Base-by-base conservation (phyloP, 78 protist genomes). In the Chrysochromulina tobinii region DNA sequence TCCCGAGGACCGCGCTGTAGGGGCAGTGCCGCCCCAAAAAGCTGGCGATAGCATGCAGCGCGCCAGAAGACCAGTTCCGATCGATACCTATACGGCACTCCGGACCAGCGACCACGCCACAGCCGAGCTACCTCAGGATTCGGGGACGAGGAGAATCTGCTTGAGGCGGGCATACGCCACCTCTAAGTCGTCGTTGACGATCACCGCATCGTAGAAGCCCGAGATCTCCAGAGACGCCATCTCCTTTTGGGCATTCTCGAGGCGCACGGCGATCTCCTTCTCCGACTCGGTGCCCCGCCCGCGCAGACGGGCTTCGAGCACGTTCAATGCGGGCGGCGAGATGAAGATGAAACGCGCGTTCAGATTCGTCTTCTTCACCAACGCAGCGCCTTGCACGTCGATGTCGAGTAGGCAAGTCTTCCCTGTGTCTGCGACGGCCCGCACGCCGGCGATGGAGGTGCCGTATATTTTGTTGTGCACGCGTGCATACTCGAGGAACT, bases 381-480 rank as follows among this genome's bases (percentile, higher is more conserved):
- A 6, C 23, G 14, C 48, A 2, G 73, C 73, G 73, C 73, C 73
- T 38, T 89, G 92, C 66, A 75, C 85, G 61, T 89, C 92, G 87
- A 89, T 75, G 87, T 89, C 92, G 81, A 89, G 92, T 2, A 89
- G 5, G 92, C 92, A 89, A 48, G 79, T 4, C 92, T 61, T 54
- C 54, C 92, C 92, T 54, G 6, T 5, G 57, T 17, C 23, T 48
- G 23, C 25, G 20, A 89, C 92, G 14, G 5, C 59, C 72, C 50
- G 27, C 23, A 89, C 92, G 23, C 87, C 68, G 27, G 61, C 64
- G 20, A 20, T 5, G 61, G 51, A 17, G 38, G 92, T 89, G 59
- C 92, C 92, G 87, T 89, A 89, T 48, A 72, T 1, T 72, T 75
- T 89, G 48, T 66, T 61, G 87, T 89, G 92, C 27, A 89, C 92